Percentiles rank a stretch among this genome's conserved stretches.
Evolutionary conservation across 345 rosid genomes (phyloP).

Genomic region (Aquilaria malaccensis): DNA sequence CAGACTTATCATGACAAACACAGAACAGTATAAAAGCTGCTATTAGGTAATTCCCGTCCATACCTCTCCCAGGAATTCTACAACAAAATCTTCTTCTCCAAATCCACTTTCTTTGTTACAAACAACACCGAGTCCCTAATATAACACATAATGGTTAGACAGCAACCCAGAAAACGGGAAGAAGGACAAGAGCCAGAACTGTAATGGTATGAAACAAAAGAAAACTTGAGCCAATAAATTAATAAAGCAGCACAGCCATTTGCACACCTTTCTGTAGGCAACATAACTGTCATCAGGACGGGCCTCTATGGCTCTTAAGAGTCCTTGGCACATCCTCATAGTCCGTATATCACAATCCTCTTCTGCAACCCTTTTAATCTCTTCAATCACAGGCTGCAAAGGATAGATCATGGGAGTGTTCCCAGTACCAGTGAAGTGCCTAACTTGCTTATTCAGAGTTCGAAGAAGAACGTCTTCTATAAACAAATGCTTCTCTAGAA

Average conservation of each 20-base stretch:
- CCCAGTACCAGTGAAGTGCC: slow-evolving; percentile 81
- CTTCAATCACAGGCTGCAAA: slow-evolving; percentile 78
- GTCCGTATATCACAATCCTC: slow-evolving; percentile 61
- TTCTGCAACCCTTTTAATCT: slow-evolving; percentile 60
- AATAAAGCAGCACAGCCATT: background rate
- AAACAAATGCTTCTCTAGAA: slow-evolving; percentile 70
- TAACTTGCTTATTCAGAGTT: slow-evolving; percentile 76
- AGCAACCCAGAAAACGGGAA: slow-evolving; percentile 8
- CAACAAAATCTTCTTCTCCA: slow-evolving; percentile 92
- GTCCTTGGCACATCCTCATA: slow-evolving; percentile 63
- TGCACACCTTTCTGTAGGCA: slow-evolving; percentile 86
- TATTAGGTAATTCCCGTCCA: slow-evolving; percentile 16
- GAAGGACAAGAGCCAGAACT: background rate
- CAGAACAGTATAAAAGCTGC: background rate
- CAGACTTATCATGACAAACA: background rate
- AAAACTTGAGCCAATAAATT: background rate
- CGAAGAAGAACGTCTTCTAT: slow-evolving; percentile 84
- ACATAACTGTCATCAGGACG: slow-evolving; percentile 96
- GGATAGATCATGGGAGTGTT: slow-evolving; percentile 89
- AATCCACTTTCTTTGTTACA: slow-evolving; percentile 96
- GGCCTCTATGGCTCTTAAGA: slow-evolving; percentile 75
- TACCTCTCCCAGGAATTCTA: slow-evolving; percentile 99
- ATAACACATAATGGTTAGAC: slow-evolving; percentile 20
- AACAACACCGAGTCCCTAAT: slow-evolving; percentile 97
- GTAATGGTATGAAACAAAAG: background rate